Evolutionary conservation across 331 rosid genomes (phyloP).

Genomic region (Pyracantha coccinea): DNA sequence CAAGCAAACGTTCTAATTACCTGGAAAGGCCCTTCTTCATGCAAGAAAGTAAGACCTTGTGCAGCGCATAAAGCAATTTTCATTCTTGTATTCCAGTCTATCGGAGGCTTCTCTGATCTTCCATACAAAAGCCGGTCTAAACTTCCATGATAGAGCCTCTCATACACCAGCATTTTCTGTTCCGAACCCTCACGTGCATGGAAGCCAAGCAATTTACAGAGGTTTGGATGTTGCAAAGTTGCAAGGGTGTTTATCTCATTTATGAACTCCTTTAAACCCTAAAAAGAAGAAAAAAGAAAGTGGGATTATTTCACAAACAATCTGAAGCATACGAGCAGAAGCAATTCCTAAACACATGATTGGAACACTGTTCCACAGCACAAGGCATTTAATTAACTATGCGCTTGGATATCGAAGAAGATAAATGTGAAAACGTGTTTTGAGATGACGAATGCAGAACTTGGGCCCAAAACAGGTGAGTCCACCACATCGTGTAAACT

Average conservation of each 20-base stretch:
- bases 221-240: slow-evolving; percentile 89
- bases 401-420: not conserved
- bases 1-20: slow-evolving; percentile 26
- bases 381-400: not conserved
- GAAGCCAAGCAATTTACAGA: slow-evolving; percentile 89
- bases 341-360: not conserved
- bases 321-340: not conserved
- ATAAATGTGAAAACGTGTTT: not conserved
- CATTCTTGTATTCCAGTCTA: slow-evolving; percentile 97
- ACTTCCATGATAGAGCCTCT: slow-evolving; percentile 90
- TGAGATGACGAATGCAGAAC: not conserved
- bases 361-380: not conserved
- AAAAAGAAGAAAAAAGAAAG: slow-evolving; percentile 15
- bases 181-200: slow-evolving; percentile 86
- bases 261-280: slow-evolving; percentile 87
- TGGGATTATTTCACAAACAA: slow-evolving; percentile 6
- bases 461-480: not conserved
- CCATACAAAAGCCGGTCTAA: slow-evolving; percentile 73
- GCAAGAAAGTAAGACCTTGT: slow-evolving; percentile 94
- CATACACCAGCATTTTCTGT: slow-evolving; percentile 75
- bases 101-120: slow-evolving; percentile 83
- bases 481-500: not conserved
- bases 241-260: slow-evolving; percentile 70
- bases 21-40: slow-evolving; percentile 99
- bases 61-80: slow-evolving; percentile 91